Conservation (phyloP, 805 yeast species). For the Suhomyces sp. region DNA sequence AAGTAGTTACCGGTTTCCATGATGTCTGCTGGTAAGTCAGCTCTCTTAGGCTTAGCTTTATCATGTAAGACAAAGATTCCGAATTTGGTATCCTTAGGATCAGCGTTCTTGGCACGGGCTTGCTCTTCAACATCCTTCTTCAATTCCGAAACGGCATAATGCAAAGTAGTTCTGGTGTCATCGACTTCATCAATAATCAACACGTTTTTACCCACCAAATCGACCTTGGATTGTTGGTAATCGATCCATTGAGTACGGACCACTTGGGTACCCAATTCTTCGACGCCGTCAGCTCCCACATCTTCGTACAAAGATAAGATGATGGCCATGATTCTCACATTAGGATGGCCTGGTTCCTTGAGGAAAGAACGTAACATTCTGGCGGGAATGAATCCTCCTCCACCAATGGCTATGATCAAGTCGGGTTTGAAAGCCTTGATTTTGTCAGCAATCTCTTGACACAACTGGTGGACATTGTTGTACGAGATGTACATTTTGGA, state of each 20-base stretch:
- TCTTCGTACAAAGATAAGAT: conserved; percentile 88
- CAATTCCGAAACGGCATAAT: conserved; percentile 73
- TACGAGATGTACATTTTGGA: conserved; percentile 71
- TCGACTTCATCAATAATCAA: conserved; percentile 82
- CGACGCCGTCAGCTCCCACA: conserved; percentile 47
- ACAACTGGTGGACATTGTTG: conserved; percentile 76
- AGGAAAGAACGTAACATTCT: conserved; percentile 91
- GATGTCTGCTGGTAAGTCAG: conserved; percentile 65
- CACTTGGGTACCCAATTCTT: conserved; percentile 58
- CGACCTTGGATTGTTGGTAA: conserved; percentile 60
- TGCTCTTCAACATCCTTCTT: conserved; percentile 68
- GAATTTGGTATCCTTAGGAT: conserved; percentile 54
- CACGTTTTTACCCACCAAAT: conserved; percentile 66
- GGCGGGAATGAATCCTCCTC: conserved; percentile 98
- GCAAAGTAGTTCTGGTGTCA: conserved; percentile 82
- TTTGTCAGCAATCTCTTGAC: conserved; percentile 59
- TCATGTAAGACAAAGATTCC: conserved; percentile 79
- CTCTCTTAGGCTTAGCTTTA: conserved; percentile 69
- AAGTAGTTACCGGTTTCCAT: conserved; percentile 60
- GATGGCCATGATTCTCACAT: conserved; percentile 91
- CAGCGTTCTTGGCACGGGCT: conserved; percentile 50
- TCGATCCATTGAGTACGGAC: conserved; percentile 84
- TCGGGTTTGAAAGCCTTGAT: conserved; percentile 79
- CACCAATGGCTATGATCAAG: conserved; percentile 92
- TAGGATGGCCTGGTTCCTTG: conserved; percentile 83